Evolutionary conservation across 2,329 filamentous ascomycete species (phyloP), one percentile per base, ranked within the genome.

Genomic region (Aspergillus quadrilineatus): DNA sequence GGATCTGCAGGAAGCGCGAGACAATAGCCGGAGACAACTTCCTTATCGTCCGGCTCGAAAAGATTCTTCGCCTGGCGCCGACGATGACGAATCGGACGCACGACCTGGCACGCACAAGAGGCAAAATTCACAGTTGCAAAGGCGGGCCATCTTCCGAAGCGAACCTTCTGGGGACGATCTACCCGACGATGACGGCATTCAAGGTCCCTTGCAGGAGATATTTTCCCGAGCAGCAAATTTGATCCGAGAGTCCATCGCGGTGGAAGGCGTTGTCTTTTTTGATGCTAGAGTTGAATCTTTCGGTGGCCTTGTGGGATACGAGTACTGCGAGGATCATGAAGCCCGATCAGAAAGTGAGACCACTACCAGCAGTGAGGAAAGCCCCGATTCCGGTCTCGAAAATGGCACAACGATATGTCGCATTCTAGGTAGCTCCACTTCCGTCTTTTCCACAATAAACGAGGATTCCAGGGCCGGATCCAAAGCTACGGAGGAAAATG

Each of bases 171-270:
- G 15, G 3, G 39, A 43, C 28, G 34, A 22, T 6, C 4, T 50
- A 6, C 37, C 48, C 12, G 60, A 65, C 17, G 46, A 61, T 2
- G 39, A 37, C 14, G 34, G 41, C 6, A 37, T 57, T 1, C 53
- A 57, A 0, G 50, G 44, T 6, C 56, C 56, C 4, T 60, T 66
- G 7, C 62, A 63, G 46, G 50, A 64, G 5, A 61, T 79, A 1
- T 79, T 79, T 47, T 72, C 74, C 0, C 77, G 75, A 17, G 79
- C 79, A 5, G 75, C 78, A 15, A 73, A 73, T 22, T 68, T 80
- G 3, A 69, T 81, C 12, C 64, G 76, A 1, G 69, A 78, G 39
- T 73, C 76, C 0, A 64, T 80, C 4, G 73, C 75, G 22, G 68
- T 74, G 0, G 75, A 76, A n/a, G 77, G 77, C 1, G 63, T 66